Evolutionary conservation across 805 yeast species (phyloP).

Genomic region (Saccharomycopsis fibuligera): DNA sequence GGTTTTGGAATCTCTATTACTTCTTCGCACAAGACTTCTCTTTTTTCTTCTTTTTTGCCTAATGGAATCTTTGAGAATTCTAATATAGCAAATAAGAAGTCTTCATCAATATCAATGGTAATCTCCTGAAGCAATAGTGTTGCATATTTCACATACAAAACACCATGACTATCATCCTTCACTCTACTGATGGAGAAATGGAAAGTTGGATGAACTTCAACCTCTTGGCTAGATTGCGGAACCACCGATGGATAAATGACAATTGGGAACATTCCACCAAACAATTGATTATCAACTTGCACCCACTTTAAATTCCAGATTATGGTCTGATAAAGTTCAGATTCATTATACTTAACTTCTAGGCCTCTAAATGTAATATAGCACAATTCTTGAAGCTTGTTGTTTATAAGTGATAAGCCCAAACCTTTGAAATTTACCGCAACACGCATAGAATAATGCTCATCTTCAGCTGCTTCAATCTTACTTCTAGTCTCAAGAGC

Average conservation of each 20-base stretch:
- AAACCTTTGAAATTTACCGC: constrained; percentile 71
- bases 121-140: constrained; percentile 84
- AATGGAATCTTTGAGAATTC: constrained; percentile 71
- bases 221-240: constrained; percentile 76
- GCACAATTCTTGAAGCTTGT: constrained; percentile 67
- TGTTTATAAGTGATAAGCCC: constrained; percentile 78
- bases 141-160: constrained; percentile 83
- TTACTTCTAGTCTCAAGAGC: constrained; percentile 43
- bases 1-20: constrained; percentile 68
- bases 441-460: constrained; percentile 34
- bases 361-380: constrained; percentile 79
- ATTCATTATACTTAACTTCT: constrained; percentile 73
- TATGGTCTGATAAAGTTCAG: constrained; percentile 75
- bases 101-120: constrained; percentile 91
- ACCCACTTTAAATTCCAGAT: constrained; percentile 87
- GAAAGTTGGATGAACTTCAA: constrained; percentile 84
- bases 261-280: constrained; percentile 84
- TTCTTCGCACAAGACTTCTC: constrained; percentile 56
- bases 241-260: constrained; percentile 84
- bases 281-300: constrained; percentile 87
- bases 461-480: constrained; percentile 33
- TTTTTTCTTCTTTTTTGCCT: constrained; percentile 51
- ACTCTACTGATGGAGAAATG: constrained; percentile 80
- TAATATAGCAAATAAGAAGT: constrained; percentile 72
- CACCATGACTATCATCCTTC: constrained; percentile 88